Evolutionary conservation across 2,329 filamentous ascomycete species (phyloP), one percentile per base, ranked within the genome.

Genomic region (Pseudogymnoascus sp.): DNA sequence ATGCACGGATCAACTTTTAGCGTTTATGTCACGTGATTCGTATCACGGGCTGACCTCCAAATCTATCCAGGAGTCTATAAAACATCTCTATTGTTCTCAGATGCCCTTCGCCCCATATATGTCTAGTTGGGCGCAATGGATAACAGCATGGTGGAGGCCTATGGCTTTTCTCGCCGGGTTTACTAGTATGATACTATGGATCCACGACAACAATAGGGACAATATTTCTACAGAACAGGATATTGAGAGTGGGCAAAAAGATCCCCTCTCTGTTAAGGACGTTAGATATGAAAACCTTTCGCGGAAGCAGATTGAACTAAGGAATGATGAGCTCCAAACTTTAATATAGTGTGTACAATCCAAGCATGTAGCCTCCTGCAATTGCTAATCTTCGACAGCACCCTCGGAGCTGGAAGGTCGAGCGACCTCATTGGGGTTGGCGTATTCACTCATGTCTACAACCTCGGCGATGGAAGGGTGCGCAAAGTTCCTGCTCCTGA

Each of bases 361-460:
- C 10, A 1, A 19, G 39, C 39, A 41, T 4, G 8, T 41, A 4
- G 37, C 37, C 8, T 6, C 3, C 6, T 41, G 37, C 37, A 41
- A 41, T 10, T 39, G 37, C 37, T 39, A 14, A 39, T 14, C 14
- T 39, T 39, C n/a, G 37, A 39, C 37, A 39, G 37, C 37, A 39
- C 14, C 37, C 37, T 39, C 37, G 37, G 37, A 39, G 37, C 37
- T 39, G 37, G 37, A 39, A 39, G 5, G 14, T 39, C 37, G 16
- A 39, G 37, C 64, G 45, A 65, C 61, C 61, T 65, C 61, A 65
- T 65, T 19, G 64, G 64, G 63, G 64, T 65, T 61, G 61, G 61
- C 64, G 64, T 65, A 61, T 65, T 65, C 64, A 61, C 61, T 21
- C 64, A 61, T 63, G 64, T 65, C 63, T 25, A 65, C 64, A 61